Percentiles rank a stretch among this genome's conserved stretches.
Evolutionary conservation across 345 rosid genomes (phyloP).

Genomic region (Odontarrhena argentea): DNA sequence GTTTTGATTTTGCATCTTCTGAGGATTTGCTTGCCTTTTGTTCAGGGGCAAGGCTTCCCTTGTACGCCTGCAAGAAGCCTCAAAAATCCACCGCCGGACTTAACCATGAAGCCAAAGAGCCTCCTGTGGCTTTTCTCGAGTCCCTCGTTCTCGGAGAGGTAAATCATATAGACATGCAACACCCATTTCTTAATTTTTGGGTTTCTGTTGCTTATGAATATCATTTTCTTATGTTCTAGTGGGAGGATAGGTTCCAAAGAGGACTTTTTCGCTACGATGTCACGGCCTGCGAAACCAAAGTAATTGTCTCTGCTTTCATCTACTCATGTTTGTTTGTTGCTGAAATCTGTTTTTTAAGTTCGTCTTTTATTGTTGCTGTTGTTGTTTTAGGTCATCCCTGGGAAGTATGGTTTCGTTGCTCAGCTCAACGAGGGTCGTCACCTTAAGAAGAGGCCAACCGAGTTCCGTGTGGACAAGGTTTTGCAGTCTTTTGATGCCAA

Average conservation of each 20-base stretch:
- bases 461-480: constrained; percentile 93
- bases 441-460: constrained; percentile 98
- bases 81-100: background rate
- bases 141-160: constrained; percentile 93
- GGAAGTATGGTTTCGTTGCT: constrained; percentile 87
- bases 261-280: constrained; percentile 99
- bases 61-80: constrained; percentile 67
- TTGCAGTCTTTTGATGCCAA: constrained; percentile 90
- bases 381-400: constrained; percentile 76
- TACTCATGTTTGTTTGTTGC: constrained; percentile 17
- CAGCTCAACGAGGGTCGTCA: constrained; percentile 99
- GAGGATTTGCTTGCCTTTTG: background rate
- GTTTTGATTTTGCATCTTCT: background rate
- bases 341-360: constrained; percentile 4
- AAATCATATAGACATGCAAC: constrained; percentile 8
- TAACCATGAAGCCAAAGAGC: constrained; percentile 44
- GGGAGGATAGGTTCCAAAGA: constrained; percentile 94
- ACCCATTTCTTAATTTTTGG: background rate
- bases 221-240: constrained; percentile 29
- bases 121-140: constrained; percentile 79
- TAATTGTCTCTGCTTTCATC: constrained; percentile 22
- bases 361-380: background rate
- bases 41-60: constrained; percentile 81
- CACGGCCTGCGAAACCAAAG: constrained; percentile 96
- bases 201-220: background rate